A percentile compares a stretch with the other conserved stretches of the same genome.
These are phyloP conservation scores for Solanum gracilifrons DNA, from an alignment of 257 asterid species.

Conservation along the genomic window DNA sequence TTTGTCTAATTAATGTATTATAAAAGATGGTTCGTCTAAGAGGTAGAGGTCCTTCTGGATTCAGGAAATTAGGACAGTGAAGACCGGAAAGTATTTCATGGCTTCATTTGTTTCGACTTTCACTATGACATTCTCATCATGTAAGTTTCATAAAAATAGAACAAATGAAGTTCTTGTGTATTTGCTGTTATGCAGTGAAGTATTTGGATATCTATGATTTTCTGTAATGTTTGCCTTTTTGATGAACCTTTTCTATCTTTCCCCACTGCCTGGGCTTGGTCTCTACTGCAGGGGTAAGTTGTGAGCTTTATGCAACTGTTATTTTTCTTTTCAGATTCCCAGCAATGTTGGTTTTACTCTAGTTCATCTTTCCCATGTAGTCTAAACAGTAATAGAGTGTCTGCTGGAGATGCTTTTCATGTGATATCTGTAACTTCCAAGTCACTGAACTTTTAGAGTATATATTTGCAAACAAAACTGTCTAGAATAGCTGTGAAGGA, in stretches of 20 bases:
- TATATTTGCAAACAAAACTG: neutral
- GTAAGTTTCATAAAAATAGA: neutral
- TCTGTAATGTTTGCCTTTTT: neutral
- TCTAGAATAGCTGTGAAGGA: neutral
- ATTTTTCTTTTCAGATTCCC: neutral
- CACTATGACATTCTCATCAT: neutral
- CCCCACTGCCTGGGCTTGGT: neutral
- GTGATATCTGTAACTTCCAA: neutral
- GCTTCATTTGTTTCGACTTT: neutral
- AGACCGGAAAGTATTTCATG: neutral
- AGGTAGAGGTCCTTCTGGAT: neutral
- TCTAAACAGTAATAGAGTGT: neutral
- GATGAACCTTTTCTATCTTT: neutral
- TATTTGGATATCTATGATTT: neutral
- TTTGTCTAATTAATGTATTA: neutral
- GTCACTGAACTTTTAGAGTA: neutral
- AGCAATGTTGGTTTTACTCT: neutral
- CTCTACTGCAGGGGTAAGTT: neutral
- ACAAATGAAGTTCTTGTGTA: neutral
- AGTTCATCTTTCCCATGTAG: neutral
- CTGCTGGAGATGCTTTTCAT: neutral
- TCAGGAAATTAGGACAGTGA: neutral
- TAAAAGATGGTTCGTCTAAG: neutral
- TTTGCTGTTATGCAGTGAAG: neutral
- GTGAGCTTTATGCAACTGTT: neutral